These are phyloP conservation scores for Colletotrichum ledebouriae DNA, from an alignment of 2,329 filamentous ascomycete species.

Conservation along the genomic window DNA sequence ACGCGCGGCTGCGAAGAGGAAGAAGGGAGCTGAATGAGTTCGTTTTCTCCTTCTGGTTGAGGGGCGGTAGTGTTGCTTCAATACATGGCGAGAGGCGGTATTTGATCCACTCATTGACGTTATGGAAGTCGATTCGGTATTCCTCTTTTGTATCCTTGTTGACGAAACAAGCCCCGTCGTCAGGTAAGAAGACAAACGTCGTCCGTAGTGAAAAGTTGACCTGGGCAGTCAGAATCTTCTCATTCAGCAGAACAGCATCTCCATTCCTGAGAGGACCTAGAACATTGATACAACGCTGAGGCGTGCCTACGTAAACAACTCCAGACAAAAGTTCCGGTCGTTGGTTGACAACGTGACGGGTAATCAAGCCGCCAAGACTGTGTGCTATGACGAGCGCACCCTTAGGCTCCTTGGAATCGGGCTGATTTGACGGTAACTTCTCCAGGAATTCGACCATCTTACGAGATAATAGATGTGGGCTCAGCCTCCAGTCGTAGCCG, in stretches of 20 bases:
- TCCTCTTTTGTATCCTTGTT: conserved; percentile 84
- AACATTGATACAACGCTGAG: conserved; percentile 90
- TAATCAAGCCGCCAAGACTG: conserved; percentile 88
- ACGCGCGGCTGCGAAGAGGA: conserved; percentile 60
- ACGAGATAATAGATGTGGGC: conserved; percentile 80
- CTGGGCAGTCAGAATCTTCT: conserved; percentile 89
- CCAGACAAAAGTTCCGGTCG: conserved; percentile 88
- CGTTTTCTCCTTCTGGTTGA: conserved; percentile 55
- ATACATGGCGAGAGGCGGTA: conserved; percentile 85
- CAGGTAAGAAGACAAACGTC: conserved; percentile 85
- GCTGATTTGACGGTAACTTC: conserved; percentile 79
- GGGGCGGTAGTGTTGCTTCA: conserved; percentile 72
- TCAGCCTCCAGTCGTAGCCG: conserved; percentile 94
- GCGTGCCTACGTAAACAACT: conserved; percentile 87
- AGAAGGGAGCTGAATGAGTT: conserved; percentile 61
- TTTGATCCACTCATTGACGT: conserved; percentile 83
- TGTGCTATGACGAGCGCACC: conserved; percentile 89
- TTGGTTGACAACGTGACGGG: conserved; percentile 87
- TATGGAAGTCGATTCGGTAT: conserved; percentile 87
- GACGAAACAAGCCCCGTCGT: conserved; percentile 89
- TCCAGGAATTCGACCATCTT: conserved; percentile 81
- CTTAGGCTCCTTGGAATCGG: conserved; percentile 71
- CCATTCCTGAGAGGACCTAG: conserved; percentile 90
- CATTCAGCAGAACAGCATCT: conserved; percentile 91
- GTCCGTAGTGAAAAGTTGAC: conserved; percentile 94